A percentile compares a stretch with the other conserved stretches of the same genome.
Evolutionary conservation across 805 yeast genomes (phyloP).

Genomic region (Candida quercuum): DNA sequence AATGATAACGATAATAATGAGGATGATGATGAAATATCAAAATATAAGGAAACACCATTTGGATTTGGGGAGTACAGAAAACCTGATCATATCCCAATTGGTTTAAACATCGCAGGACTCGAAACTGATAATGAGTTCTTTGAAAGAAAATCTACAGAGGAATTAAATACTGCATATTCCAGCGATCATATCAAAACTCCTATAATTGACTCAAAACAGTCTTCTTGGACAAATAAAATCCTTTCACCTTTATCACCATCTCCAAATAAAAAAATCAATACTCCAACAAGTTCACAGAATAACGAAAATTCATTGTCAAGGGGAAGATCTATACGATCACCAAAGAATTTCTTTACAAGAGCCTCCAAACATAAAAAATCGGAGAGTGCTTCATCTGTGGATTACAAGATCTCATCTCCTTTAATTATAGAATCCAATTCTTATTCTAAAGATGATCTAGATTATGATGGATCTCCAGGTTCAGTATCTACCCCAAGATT

Average conservation of each 20-base stretch:
- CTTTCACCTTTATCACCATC: conserved; percentile 13
- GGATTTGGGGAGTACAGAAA: conserved; percentile 17
- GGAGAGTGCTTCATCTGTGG: conserved; percentile 20
- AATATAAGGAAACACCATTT: conserved; percentile 10
- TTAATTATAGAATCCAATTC: conserved; percentile 7
- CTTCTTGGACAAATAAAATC: conserved; percentile 1
- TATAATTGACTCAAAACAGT: conserved; percentile 7
- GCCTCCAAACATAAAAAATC: conserved; percentile 23
- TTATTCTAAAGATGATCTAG: conserved; percentile 4
- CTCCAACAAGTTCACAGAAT: conserved; percentile 3
- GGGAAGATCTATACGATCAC: conserved; percentile 21
- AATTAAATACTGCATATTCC: background rate
- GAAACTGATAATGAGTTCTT: background rate
- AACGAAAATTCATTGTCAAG: conserved; percentile 7
- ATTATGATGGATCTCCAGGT: background rate
- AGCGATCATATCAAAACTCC: conserved; percentile 3
- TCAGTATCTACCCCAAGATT: conserved; percentile 9
- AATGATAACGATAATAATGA: background rate
- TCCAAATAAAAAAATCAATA: conserved; percentile 4
- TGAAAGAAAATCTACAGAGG: background rate
- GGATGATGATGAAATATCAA: conserved; percentile 2
- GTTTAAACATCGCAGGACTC: conserved; percentile 17
- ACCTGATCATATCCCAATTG: conserved; percentile 16
- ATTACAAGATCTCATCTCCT: conserved; percentile 22
- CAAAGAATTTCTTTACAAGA: conserved; percentile 18